Base-by-base conservation (phyloP, 2,329 filamentous ascomycete genomes). In the Penicillium sp. region DNA sequence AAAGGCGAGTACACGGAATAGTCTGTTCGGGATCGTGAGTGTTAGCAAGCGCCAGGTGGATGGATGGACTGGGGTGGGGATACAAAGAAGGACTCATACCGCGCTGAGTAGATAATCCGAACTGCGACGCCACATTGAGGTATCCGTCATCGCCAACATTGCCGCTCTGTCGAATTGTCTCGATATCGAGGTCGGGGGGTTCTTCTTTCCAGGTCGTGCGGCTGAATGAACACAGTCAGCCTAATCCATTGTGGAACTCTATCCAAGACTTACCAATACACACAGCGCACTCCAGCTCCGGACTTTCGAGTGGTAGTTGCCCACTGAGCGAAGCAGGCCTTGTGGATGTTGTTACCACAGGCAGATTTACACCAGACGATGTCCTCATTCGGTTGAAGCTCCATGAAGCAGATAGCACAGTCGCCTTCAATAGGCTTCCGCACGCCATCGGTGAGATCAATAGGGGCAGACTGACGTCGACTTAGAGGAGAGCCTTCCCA, bases 271-370 rank as follows among this genome's bases (percentile, higher is more conserved):
- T 62, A 78, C 76, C 79, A 81, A 61, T 79, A 78, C 16, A 80
- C 75, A 55, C 79, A 81, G 44, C 71, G 66, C 11, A 79, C 72
- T 22, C 70, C 66, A 22, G 65, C 72, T 22, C 70, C 66, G 21
- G 65, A 66, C 1, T 66, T 59, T 1, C 65, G 65, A 33, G 72
- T 67, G 13, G 69, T 74, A 13, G 69, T 68, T 11, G 72, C 74
- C 84, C 84, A 87, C 58, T 80, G 76, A 54, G 81, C 70, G 68
- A 87, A 86, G 62, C 84, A 87, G 1, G 69, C 65, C 57, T 80
- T 79, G 68, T 87, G 84, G n/a, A 87, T 73, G 63, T 87, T 87
- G 70, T 87, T 86, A 19, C 85, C 85, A 62, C 86, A 88, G 3
- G 81, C 77, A 0, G 80, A 79, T 65, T 81, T 81, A 71, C 86